Conservation (phyloP, 2,329 filamentous ascomycete species). For the Botrytis aclada region DNA sequence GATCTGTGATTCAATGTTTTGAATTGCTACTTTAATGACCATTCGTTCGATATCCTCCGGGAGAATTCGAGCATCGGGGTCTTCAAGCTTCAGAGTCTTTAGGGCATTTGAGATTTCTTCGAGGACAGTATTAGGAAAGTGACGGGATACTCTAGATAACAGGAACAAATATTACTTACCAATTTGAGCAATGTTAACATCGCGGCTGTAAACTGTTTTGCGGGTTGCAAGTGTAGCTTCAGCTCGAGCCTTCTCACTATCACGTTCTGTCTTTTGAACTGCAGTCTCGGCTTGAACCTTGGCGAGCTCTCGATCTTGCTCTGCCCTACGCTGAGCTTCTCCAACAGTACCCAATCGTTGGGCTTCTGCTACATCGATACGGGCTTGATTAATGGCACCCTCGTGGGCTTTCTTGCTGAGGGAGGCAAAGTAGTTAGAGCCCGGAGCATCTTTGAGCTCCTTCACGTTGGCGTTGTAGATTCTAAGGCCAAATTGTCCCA, state of each 20-base stretch:
- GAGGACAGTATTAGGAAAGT: neutral
- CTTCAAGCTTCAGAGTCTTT: neutral
- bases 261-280: conserved; percentile 76
- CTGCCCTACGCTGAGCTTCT: conserved; percentile 73
- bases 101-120: neutral
- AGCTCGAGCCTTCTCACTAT: conserved; percentile 75
- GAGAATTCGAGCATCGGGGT: neutral
- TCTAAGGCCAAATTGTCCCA: conserved; percentile 75
- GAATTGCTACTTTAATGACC: neutral
- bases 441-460: conserved; percentile 78
- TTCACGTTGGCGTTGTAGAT: conserved; percentile 76
- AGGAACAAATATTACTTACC: neutral
- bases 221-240: conserved; percentile 72
- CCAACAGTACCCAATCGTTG: conserved; percentile 67
- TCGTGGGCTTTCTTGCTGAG: conserved; percentile 82
- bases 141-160: neutral
- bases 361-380: conserved; percentile 63
- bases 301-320: conserved; percentile 80
- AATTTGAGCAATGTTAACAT: conserved; percentile 74
- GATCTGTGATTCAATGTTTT: neutral
- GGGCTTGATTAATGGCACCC: conserved; percentile 76
- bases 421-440: conserved; percentile 79
- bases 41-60: neutral
- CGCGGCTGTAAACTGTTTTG: conserved; percentile 68
- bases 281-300: conserved; percentile 80